Evolutionary conservation across 805 yeast species (phyloP).

Genomic region (Myxozyma sirexii): DNA sequence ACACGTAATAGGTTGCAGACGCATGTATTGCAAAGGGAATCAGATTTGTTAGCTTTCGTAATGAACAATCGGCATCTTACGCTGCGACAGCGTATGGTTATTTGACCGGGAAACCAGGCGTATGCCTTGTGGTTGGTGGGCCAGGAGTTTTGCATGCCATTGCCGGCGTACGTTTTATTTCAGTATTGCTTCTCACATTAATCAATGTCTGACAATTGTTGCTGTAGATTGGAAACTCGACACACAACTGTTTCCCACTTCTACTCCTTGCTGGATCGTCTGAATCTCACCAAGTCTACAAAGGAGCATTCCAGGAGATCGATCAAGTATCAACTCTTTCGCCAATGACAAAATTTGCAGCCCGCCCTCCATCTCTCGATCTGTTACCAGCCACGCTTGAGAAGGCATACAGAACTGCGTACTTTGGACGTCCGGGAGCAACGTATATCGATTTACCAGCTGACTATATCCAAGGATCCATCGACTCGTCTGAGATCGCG

Average conservation of each 20-base stretch:
- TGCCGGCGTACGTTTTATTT: conserved; percentile 49
- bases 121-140: conserved; percentile 71
- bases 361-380: conserved; percentile 45
- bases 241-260: conserved; percentile 65
- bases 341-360: conserved; percentile 56
- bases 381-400: conserved; percentile 48
- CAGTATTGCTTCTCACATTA: neutral
- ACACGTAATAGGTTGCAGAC: conserved; percentile 49
- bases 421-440: conserved; percentile 61
- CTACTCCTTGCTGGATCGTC: conserved; percentile 66
- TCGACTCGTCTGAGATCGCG: conserved; percentile 10
- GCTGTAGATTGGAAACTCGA: conserved; percentile 55
- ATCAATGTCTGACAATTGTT: too few species aligned
- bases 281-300: conserved; percentile 51
- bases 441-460: conserved; percentile 70
- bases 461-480: conserved; percentile 51
- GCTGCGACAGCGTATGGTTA: conserved; percentile 76
- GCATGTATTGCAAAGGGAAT: conserved; percentile 58
- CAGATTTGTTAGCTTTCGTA: conserved; percentile 61
- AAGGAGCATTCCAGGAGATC: conserved; percentile 72
- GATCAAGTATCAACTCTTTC: conserved; percentile 60
- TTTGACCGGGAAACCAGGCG: conserved; percentile 66
- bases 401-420: conserved; percentile 51
- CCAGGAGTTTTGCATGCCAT: conserved; percentile 72
- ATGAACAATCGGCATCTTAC: conserved; percentile 74